Evolutionary conservation across 371 early-diverging fungal genomes (phyloP), one percentile per base, ranked within the genome.

Genomic region (Lichtheimia ornata): DNA sequence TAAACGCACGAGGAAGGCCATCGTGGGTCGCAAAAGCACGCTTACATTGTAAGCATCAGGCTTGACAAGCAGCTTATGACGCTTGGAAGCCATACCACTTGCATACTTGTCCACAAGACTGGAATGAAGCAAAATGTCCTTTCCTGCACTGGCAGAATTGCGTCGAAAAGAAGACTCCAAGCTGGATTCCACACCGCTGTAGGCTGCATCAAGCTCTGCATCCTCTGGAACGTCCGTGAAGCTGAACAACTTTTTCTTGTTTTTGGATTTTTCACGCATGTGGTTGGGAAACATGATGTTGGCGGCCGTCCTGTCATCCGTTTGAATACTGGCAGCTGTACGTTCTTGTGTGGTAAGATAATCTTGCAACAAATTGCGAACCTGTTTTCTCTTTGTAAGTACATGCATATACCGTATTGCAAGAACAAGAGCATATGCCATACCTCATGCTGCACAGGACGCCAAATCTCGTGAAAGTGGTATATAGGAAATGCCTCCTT

Each of bases 31-130:
- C 53, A 88, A 81, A 25, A 88, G 74, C 12, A 89, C 82, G 47
- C 91, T 81, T 3, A 93, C 86, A 61, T 91, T 89, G 59, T 85
- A 84, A 15, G 89, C 80, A 67, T 89, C 88, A 0, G 93, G 89
- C 15, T 67, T 72, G 20, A 90, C 81, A 12, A 91, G 66, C 14
- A 91, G 69, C n/a, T 82, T 82, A 59, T 91, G 90, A 1, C 89
- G 87, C 40, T 85, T 78, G 3, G 86, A 80, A 0, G 85, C 79
- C 30, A 84, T 77, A 42, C 83, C 84, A 28, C 80, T 78, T 6
- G 89, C 85, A 63, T 85, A 90, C 61, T 84, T 81, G 66, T 90
- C 91, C n/a, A 88, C 77, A 35, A 87, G 76, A 5, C 73, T 75
- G 0, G 79, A 74, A 55, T 76, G 72, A 51, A 65, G 24, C 11